Evolutionary conservation across 768 basidiomycete genomes (phyloP), one percentile per base, ranked within the genome.

Genomic region (Arthromyces matolae): DNA sequence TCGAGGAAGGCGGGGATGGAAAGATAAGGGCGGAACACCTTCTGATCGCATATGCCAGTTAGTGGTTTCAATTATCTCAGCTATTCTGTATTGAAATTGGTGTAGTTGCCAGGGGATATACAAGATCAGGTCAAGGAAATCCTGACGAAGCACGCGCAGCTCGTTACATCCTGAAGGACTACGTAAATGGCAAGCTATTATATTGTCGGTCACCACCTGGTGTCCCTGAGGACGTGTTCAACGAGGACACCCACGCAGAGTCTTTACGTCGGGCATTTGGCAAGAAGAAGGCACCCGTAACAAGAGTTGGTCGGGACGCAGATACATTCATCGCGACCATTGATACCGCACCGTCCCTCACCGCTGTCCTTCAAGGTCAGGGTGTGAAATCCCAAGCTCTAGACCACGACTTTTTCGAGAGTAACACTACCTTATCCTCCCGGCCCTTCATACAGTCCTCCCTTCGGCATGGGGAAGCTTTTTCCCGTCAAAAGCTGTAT

Each of bases 131-230:
- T 1, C 92, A 94, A 70, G 96, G 96, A 34, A 96, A 94, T 67
- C 94, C 95, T 8, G 96, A 99, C 61, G 93, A 97, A 62, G 92
- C 96, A 24, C 85, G 93, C 42, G 82, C 96, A 0, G 91, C 95
- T 13, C 83, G 96, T 49, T 86, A 87, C 61, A 75, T 99, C 47
- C 76, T 99, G 40, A 99, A 99, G 65, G 96, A 99, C 69, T 99
- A 94, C 60, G 93, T 98, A 51, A 93, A 88, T 57, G 96, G 89
- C 20, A 93, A 91, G 58, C 75, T 99, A 0, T 75, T 98, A 8
- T 97, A 80, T 64, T 93, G 90, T 55, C 88, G 95, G 54, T 82
- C 91, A 13, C 89, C 95, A n/a, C 92, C 94, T 1, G 80, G 70
- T 9, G 66, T 80, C 3, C 61, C 78, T 1, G 78, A 84, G 24